A percentile compares a stretch with the other conserved stretches of the same genome.
Conservation (phyloP, 179 eudicot species). For the Beta lomatogona region DNA sequence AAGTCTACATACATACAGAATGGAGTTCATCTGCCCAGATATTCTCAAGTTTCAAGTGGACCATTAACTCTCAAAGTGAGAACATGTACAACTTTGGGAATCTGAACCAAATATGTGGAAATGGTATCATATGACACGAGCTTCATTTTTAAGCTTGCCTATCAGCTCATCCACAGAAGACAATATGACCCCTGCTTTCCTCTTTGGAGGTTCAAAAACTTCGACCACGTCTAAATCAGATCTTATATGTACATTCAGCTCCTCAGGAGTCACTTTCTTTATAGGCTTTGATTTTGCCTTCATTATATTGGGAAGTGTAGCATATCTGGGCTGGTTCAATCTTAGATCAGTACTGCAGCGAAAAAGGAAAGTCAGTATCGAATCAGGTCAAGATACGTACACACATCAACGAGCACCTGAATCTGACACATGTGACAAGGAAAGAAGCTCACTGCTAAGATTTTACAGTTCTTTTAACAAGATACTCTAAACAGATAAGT, state of each 20-base stretch:
- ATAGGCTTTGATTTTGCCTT: slow-evolving; percentile 94
- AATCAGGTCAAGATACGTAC: neutral
- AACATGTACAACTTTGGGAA: neutral
- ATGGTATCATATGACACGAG: slow-evolving; percentile 61
- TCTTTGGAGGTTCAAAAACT: slow-evolving; percentile 91
- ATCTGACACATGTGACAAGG: neutral
- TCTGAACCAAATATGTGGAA: neutral
- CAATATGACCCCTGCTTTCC: slow-evolving; percentile 86
- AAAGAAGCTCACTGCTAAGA: neutral
- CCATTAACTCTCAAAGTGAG: neutral
- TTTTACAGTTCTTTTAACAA: neutral
- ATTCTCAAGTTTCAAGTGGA: neutral
- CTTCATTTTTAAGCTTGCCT: slow-evolving; percentile 92
- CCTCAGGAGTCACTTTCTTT: slow-evolving; percentile 73
- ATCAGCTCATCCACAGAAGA: slow-evolving; percentile 89
- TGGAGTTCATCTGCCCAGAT: slow-evolving; percentile 9
- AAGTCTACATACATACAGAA: slow-evolving; percentile 18
- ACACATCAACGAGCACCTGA: neutral
- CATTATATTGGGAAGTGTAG: slow-evolving; percentile 96
- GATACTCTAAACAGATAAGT: neutral
- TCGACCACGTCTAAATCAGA: slow-evolving; percentile 72
- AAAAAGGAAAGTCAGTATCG: slow-evolving; percentile 13
- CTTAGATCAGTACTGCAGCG: slow-evolving; percentile 86
- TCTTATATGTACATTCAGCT: slow-evolving; percentile 70
- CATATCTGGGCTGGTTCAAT: slow-evolving; percentile 96